phyloP scores from a whole-genome alignment of 169 alveolate genomes.

The Blepharisma undulans region DNA sequence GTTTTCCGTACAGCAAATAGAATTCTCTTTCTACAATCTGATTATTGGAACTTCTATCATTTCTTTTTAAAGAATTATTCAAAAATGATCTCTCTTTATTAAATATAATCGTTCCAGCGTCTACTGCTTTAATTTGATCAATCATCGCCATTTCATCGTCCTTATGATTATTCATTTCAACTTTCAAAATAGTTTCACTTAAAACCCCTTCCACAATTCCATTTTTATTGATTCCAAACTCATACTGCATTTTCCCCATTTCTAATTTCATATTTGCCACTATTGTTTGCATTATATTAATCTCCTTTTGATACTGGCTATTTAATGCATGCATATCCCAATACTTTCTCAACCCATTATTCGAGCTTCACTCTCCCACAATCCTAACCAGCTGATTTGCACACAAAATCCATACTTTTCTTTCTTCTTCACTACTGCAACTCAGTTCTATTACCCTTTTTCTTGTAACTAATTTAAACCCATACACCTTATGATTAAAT shows the following conservation, averaged over 20 bases:
- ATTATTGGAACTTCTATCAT: not conserved
- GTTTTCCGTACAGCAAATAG: not conserved
- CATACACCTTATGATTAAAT: not conserved
- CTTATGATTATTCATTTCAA: not conserved
- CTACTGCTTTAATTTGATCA: not conserved
- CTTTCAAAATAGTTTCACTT: not conserved
- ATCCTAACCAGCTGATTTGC: not conserved
- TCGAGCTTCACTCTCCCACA: not conserved
- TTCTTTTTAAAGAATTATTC: not conserved
- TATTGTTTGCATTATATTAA: not conserved
- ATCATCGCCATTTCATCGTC: not conserved
- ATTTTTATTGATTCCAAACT: not conserved
- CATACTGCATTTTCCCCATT: not conserved
- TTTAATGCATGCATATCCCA: not conserved
- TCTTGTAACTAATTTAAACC: not conserved
- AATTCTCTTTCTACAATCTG: not conserved
- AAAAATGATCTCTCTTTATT: not conserved
- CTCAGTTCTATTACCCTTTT: not conserved
- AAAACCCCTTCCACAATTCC: not conserved
- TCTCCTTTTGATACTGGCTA: not conserved
- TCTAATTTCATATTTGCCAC: not conserved
- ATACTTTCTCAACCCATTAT: conserved; percentile 17
- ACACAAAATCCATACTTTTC: not conserved
- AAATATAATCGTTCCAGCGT: not conserved
- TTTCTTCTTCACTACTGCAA: not conserved